Evolutionary conservation across 2,329 filamentous ascomycete genomes (phyloP).

Genomic region (Chaetomiaceae sp.): DNA sequence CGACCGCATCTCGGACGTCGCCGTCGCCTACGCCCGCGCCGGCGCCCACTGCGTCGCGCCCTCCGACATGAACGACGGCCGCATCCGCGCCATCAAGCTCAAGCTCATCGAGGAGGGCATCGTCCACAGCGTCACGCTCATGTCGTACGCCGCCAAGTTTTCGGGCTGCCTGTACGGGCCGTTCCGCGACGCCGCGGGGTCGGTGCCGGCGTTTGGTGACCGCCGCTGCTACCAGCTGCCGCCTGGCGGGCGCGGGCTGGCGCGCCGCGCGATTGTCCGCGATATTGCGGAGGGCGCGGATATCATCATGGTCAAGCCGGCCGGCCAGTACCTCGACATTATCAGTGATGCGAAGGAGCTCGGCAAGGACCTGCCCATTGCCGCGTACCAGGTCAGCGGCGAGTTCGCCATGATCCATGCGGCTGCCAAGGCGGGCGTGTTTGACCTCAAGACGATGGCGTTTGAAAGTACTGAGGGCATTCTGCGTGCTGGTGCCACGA

Average conservation of each 20-base stretch:
- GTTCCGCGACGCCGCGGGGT: slow-evolving; percentile 93
- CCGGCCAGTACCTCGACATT: slow-evolving; percentile 91
- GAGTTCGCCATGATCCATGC: slow-evolving; percentile 99
- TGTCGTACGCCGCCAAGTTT: slow-evolving; percentile 99
- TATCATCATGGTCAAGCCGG: slow-evolving; percentile 99
- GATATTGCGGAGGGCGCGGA: slow-evolving; percentile 94
- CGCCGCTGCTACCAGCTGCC: slow-evolving; percentile 95
- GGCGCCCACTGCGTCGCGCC: slow-evolving; percentile 96
- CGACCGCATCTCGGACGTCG: slow-evolving; percentile 93
- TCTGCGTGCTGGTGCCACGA: slow-evolving; percentile 83
- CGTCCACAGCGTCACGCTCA: slow-evolving; percentile 82
- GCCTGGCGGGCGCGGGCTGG: slow-evolving; percentile 83
- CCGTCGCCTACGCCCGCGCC: slow-evolving; percentile 91
- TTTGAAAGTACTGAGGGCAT: slow-evolving; percentile 94
- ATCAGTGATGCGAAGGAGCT: slow-evolving; percentile 96
- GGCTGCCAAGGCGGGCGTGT: slow-evolving; percentile 90
- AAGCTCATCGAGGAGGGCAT: slow-evolving; percentile 95
- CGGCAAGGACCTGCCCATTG: slow-evolving; percentile 83
- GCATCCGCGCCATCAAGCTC: slow-evolving; percentile 94
- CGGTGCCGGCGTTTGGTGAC: slow-evolving; percentile 85
- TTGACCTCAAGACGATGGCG: slow-evolving; percentile 89
- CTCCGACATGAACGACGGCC: slow-evolving; percentile 98
- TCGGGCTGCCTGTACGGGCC: slow-evolving; percentile 93
- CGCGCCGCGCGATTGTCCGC: slow-evolving; percentile 79
- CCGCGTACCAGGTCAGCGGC: slow-evolving; percentile 94